phyloP scores from a whole-genome alignment of 306 rosid genomes.

The Fragaria nilgerrensis region DNA sequence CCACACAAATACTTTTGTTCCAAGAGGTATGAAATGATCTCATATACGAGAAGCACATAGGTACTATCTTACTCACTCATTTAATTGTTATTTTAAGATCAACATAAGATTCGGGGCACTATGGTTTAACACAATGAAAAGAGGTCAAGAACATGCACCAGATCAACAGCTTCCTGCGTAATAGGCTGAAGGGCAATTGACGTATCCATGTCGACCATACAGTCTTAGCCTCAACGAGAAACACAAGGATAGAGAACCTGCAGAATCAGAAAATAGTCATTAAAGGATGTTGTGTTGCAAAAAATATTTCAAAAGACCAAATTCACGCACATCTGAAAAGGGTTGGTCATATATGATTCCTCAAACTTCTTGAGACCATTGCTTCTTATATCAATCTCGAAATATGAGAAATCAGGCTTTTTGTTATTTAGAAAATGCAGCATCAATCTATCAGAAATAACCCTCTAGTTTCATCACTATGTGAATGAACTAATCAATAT shows the following conservation, averaged over 20 bases:
- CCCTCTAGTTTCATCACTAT: not conserved
- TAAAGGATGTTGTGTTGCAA: not conserved
- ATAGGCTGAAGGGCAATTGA: constrained; percentile 23
- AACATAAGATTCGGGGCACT: not conserved
- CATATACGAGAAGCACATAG: not conserved
- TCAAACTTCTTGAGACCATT: not conserved
- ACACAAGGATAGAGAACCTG: constrained; percentile 6
- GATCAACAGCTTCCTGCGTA: constrained; percentile 25
- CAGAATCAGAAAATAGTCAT: not conserved
- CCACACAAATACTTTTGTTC: not conserved
- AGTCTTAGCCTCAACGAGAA: not conserved
- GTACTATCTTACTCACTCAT: not conserved
- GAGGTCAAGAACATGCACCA: constrained; percentile 8
- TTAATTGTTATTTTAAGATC: not conserved
- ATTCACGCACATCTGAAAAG: not conserved
- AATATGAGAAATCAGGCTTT: not conserved
- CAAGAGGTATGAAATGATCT: not conserved
- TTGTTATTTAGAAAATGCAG: not conserved
- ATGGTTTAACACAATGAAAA: not conserved
- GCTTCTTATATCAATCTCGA: not conserved
- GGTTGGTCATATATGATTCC: not conserved
- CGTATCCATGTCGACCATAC: constrained; percentile 9
- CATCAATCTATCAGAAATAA: not conserved
- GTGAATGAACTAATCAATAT: not conserved
- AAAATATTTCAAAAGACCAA: not conserved